Percentiles rank a stretch among this genome's conserved stretches.
phyloP scores from a whole-genome alignment of 192 early-diverging fungal genomes.

The Coemansia sp. region DNA sequence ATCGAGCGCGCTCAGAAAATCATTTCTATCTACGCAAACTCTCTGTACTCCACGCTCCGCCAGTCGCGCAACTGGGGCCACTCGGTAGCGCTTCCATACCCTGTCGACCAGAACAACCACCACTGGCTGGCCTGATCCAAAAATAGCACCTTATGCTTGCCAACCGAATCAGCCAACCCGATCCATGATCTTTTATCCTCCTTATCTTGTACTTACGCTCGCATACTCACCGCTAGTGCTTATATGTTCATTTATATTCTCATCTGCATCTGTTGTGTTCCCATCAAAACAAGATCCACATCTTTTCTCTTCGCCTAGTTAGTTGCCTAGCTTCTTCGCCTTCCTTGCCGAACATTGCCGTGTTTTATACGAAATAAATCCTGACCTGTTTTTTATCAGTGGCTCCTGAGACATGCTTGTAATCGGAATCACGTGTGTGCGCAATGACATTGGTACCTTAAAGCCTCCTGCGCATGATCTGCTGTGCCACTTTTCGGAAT shows the following conservation, averaged over 20 bases:
- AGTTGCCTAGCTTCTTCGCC: not conserved
- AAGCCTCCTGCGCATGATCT: conserved; percentile 38
- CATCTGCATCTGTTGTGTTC: conserved; percentile 3
- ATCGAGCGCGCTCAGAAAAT: conserved; percentile 37
- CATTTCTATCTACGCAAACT: conserved; percentile 31
- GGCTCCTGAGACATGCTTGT: not conserved
- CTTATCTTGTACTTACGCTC: too few species aligned
- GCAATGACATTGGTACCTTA: conserved; percentile 2
- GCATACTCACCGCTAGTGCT: too few species aligned
- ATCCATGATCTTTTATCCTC: not conserved
- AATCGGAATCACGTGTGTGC: conserved; percentile 34
- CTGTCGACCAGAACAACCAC: conserved; percentile 9
- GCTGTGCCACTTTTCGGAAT: conserved; percentile 13
- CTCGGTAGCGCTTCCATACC: conserved; percentile 39
- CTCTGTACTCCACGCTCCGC: conserved; percentile 36
- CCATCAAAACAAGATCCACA: too few species aligned
- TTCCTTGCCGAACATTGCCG: not conserved
- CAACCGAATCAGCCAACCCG: too few species aligned
- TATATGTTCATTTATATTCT: not conserved
- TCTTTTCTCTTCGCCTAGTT: too few species aligned
- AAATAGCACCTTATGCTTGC: too few species aligned
- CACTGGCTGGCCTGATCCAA: not conserved
- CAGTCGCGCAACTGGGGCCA: conserved; percentile 51
- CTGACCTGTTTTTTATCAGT: too few species aligned
- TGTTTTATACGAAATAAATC: conserved; percentile 1